Conservation (phyloP, 768 basidiomycete genomes). For the Tremella fuciformis region DNA sequence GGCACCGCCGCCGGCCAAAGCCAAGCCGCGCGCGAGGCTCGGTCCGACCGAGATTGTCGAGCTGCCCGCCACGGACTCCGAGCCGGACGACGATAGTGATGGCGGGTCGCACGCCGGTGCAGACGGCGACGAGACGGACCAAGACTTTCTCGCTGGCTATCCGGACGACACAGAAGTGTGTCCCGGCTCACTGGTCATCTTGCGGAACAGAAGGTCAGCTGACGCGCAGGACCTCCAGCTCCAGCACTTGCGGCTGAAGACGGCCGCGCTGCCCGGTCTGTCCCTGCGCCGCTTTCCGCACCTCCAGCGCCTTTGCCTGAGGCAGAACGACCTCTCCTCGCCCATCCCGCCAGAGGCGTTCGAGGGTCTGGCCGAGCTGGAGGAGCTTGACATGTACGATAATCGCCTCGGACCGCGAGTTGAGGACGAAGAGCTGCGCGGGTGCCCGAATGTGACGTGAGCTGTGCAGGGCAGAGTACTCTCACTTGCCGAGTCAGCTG, state of each 20-base stretch:
- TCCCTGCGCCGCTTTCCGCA: constrained; percentile 63
- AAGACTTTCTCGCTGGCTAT: constrained; percentile 68
- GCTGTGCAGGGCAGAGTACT: constrained; percentile 12
- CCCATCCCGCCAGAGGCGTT: constrained; percentile 70
- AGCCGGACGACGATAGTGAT: constrained; percentile 61
- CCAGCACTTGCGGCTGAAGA: constrained; percentile 71
- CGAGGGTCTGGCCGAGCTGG: constrained; percentile 63
- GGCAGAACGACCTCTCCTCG: constrained; percentile 75
- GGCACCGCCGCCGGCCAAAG: not conserved
- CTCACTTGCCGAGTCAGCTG: not conserved
- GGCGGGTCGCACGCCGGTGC: constrained; percentile 49
- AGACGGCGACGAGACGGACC: constrained; percentile 52
- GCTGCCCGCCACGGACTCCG: constrained; percentile 43
- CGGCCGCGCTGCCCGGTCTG: constrained; percentile 60
- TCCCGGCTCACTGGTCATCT: constrained; percentile 6
- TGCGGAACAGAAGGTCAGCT: constrained; percentile 3
- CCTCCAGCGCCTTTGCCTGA: constrained; percentile 71
- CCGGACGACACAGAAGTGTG: constrained; percentile 81
- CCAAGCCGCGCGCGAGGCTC: constrained; percentile 45
- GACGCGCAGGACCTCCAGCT: constrained; percentile 74
- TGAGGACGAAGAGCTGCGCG: constrained; percentile 61
- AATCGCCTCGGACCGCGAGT: constrained; percentile 80
- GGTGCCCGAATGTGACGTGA: constrained; percentile 51
- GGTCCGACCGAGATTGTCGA: constrained; percentile 43
- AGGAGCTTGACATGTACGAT: constrained; percentile 93